Conservation (phyloP, 164 flowering plant species). For the Aristolochia californica region DNA sequence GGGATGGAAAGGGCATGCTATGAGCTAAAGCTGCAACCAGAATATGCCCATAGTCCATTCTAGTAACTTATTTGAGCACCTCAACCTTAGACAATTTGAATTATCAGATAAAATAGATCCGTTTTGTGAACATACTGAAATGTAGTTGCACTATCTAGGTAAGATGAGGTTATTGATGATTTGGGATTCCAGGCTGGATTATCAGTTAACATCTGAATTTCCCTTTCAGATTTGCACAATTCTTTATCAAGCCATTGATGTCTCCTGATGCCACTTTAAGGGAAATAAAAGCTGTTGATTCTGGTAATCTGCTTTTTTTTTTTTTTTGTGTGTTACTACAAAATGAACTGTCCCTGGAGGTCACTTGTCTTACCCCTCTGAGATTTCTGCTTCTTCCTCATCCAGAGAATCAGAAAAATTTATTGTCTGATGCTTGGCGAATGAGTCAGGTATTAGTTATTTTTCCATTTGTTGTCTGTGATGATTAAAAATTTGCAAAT, state of each 20-base stretch:
- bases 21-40: too few species aligned
- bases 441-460: constrained; percentile 64
- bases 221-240: constrained; percentile 47
- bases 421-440: constrained; percentile 85
- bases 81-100: too few species aligned
- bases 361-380: background rate
- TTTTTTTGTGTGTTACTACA: background rate
- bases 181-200: too few species aligned
- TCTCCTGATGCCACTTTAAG: constrained; percentile 90
- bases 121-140: too few species aligned
- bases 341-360: background rate
- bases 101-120: too few species aligned
- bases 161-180: too few species aligned
- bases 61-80: too few species aligned
- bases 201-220: constrained; percentile 2
- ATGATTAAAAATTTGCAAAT: too few species aligned
- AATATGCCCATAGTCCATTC: too few species aligned
- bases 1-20: too few species aligned
- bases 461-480: constrained; percentile 6
- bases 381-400: constrained; percentile 7
- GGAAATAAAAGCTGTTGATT: constrained; percentile 96
- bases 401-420: constrained; percentile 84
- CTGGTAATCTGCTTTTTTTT: constrained; percentile 38
- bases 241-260: constrained; percentile 90
- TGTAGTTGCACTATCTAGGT: too few species aligned